Evolutionary conservation across 352 stramenopile genomes (phyloP), one percentile per base, ranked within the genome.

Genomic region (Thalassiosira allenii): DNA sequence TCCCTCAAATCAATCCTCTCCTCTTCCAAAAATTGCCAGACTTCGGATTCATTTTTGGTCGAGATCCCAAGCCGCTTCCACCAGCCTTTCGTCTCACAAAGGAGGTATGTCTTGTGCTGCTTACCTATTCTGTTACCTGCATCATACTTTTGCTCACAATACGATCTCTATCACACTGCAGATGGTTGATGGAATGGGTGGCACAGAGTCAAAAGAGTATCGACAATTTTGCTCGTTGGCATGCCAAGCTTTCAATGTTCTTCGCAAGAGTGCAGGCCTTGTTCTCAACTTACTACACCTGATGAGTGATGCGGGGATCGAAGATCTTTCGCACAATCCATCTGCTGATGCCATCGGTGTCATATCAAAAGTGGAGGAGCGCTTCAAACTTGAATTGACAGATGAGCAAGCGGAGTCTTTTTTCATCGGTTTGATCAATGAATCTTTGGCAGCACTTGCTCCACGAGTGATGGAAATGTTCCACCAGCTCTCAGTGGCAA

Each of bases 11-110:
- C 81, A 69, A 97, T 97, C 64, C 47, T 66, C 14, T 27, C n/a
- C 12, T 20, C n/a, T n/a, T n/a, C n/a, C n/a, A n/a, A n/a, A n/a
- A n/a, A n/a, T n/a, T n/a, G n/a, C n/a, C n/a, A 84, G 95, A 98
- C 89, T 99, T 99, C 88, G 97, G 97, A 30, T 99, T 98, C 86
- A 98, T 99, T 69, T 99, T 99, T 78, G 98, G 98, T 47, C 92
- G 95, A 30, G 98, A 99, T 77, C 97, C 98, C 0, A 99, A 99
- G 85, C 97, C 97, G 9, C 96, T 98, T 56, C 97, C 97, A n/a
- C 97, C 97, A 32, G 96, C 96, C 25, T 99, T 99, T 82, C 97
- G 98, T 49, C 89, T 99, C 29, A 99, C 97, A 1, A 97, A 97
- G 57, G 89, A 96, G 40, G 75, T 84, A 75, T 17, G 37, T 47